Evolutionary conservation across 2,329 filamentous ascomycete genomes (phyloP).

Genomic region (Penicillium sp.): DNA sequence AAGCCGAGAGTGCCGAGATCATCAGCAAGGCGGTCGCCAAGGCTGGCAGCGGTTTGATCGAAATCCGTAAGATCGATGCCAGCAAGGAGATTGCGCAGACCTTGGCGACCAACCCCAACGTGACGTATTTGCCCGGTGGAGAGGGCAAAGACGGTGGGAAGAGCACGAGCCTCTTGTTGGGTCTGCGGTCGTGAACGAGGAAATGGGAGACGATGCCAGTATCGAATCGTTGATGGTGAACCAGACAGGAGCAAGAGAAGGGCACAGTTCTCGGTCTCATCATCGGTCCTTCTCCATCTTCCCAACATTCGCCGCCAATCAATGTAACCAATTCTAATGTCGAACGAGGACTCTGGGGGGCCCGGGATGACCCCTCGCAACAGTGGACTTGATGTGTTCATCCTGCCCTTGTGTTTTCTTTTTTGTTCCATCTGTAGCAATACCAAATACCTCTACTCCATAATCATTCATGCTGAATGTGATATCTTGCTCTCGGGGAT

Average conservation of each 20-base stretch:
- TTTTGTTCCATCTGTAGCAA: constrained; percentile 19
- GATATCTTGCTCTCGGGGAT: too few species aligned
- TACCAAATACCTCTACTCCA: constrained; percentile 23
- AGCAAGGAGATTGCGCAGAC: constrained; percentile 92
- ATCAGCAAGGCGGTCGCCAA: constrained; percentile 92
- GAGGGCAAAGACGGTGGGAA: constrained; percentile 53
- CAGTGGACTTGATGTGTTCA: constrained; percentile 10
- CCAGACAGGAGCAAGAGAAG: too few species aligned
- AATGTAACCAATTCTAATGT: constrained; percentile 24
- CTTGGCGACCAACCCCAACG: constrained; percentile 83
- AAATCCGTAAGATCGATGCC: constrained; percentile 96
- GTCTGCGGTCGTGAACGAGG: constrained; percentile 50
- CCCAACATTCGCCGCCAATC: constrained; percentile 5
- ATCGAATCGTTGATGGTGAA: constrained; percentile 3
- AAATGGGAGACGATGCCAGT: constrained; percentile 6
- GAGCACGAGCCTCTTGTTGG: constrained; percentile 61
- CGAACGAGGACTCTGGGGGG: constrained; percentile 15
- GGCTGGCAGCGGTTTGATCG: constrained; percentile 84
- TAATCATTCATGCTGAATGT: not conserved
- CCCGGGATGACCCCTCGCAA: constrained; percentile 25
- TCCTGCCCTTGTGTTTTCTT: constrained; percentile 2
- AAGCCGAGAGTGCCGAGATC: constrained; percentile 92
- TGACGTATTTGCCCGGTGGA: constrained; percentile 84
- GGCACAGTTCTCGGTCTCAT: not conserved
- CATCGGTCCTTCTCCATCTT: constrained; percentile 6